Evolutionary conservation across 1,284 basidiomycete species (phyloP).

Genomic region (Cryptococcus sp.): DNA sequence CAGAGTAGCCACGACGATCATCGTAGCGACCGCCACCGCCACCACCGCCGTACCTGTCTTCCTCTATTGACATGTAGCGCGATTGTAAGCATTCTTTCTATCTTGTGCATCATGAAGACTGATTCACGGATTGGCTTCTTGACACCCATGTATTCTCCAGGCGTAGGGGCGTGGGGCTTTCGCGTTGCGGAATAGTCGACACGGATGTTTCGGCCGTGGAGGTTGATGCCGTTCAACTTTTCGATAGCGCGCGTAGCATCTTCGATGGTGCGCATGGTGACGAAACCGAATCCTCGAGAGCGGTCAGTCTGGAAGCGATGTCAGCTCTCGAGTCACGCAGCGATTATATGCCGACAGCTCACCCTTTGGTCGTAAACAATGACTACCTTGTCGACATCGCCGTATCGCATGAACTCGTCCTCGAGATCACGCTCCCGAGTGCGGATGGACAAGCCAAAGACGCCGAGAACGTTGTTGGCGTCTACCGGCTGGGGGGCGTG

Average conservation of each 20-base stretch:
- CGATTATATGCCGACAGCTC: slow-evolving; percentile 45
- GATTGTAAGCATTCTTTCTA: slow-evolving; percentile 3
- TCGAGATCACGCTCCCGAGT: slow-evolving; percentile 92
- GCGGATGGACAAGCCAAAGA: slow-evolving; percentile 93
- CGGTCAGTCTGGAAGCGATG: slow-evolving; percentile 73
- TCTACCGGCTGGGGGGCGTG: slow-evolving; percentile 63
- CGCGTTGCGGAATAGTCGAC: slow-evolving; percentile 96
- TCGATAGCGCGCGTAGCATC: slow-evolving; percentile 86
- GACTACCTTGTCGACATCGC: slow-evolving; percentile 90
- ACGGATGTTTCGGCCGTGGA: slow-evolving; percentile 93
- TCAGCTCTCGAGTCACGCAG: background rate
- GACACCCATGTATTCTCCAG: slow-evolving; percentile 96
- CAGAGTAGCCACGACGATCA: slow-evolving; percentile 38
- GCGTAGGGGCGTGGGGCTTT: slow-evolving; percentile 90
- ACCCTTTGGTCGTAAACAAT: slow-evolving; percentile 99
- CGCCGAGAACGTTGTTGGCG: slow-evolving; percentile 79
- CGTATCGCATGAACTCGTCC: slow-evolving; percentile 86
- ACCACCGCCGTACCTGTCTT: slow-evolving; percentile 60
- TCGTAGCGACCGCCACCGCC: slow-evolving; percentile 34
- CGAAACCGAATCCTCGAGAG: slow-evolving; percentile 96
- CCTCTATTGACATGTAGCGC: slow-evolving; percentile 28
- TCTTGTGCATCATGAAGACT: slow-evolving; percentile 3
- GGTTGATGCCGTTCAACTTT: slow-evolving; percentile 87
- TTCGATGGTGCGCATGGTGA: slow-evolving; percentile 84
- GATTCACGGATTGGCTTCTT: slow-evolving; percentile 60